Conservation (phyloP, 331 rosid genomes). For the Quercus lobata region DNA sequence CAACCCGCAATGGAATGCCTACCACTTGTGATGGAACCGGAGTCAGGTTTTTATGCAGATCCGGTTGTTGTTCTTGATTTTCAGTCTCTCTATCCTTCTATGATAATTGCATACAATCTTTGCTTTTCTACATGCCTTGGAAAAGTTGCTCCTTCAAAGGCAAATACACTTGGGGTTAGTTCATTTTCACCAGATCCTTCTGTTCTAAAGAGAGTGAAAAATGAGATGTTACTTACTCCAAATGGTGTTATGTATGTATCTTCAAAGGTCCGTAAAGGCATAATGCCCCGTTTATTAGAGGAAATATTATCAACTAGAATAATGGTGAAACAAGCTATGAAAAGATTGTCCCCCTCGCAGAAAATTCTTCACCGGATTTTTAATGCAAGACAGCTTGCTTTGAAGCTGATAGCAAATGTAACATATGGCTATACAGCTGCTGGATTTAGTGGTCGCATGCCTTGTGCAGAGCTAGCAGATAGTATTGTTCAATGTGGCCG, state of each 20-base stretch:
- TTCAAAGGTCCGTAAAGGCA: slow-evolving; percentile 80
- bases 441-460: slow-evolving; percentile 99
- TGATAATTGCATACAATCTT: slow-evolving; percentile 97
- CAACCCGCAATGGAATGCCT: no score
- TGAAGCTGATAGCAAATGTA: slow-evolving; percentile 93
- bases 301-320: slow-evolving; percentile 91
- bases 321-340: slow-evolving; percentile 90
- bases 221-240: slow-evolving; percentile 75
- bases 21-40: slow-evolving; percentile 85
- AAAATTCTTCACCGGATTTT: slow-evolving; percentile 87
- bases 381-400: slow-evolving; percentile 91
- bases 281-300: slow-evolving; percentile 80
- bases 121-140: slow-evolving; percentile 96
- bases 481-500: slow-evolving; percentile 97
- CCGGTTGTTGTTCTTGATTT: slow-evolving; percentile 92
- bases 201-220: slow-evolving; percentile 55
- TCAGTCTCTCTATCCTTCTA: slow-evolving; percentile 95
- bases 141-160: slow-evolving; percentile 60
- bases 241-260: slow-evolving; percentile 92
- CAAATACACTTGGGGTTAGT: slow-evolving; percentile 76
- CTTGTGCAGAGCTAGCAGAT: slow-evolving; percentile 98
- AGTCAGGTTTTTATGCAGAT: slow-evolving; percentile 93
- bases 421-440: slow-evolving; percentile 98
- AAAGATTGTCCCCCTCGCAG: slow-evolving; percentile 69
- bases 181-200: slow-evolving; percentile 65